A percentile compares a stretch with the other conserved stretches of the same genome.
Evolutionary conservation across 106 monocot species (phyloP).

Genomic region (Dendrobium huoshanense): DNA sequence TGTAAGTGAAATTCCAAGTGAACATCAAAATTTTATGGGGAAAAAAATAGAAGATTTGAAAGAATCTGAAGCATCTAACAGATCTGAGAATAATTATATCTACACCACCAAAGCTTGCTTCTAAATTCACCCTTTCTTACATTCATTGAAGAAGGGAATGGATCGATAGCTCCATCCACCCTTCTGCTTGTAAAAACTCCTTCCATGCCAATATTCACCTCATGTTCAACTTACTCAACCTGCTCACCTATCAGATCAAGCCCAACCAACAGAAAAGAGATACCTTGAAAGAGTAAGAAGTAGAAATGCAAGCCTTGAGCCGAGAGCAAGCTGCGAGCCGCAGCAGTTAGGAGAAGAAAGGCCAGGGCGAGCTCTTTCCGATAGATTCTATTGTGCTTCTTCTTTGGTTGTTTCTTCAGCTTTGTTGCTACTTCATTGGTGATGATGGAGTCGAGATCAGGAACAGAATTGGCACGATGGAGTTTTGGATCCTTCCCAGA

Average conservation of each 20-base stretch:
- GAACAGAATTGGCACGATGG: conserved; percentile 28
- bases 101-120: conserved; percentile 16
- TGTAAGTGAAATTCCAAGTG: background rate
- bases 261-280: conserved; percentile 89
- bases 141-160: background rate
- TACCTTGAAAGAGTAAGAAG: conserved; percentile 88
- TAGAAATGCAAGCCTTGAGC: conserved; percentile 97
- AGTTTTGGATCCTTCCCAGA: conserved; percentile 19
- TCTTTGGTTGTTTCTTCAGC: conserved; percentile 25
- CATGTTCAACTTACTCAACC: conserved; percentile 39
- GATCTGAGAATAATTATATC: background rate
- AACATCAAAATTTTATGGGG: background rate
- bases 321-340: conserved; percentile 73
- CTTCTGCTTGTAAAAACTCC: background rate
- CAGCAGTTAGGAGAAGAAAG: conserved; percentile 72
- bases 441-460: conserved; percentile 37
- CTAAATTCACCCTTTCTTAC: background rate
- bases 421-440: conserved; percentile 29
- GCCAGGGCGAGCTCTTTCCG: conserved; percentile 78
- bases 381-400: conserved; percentile 89
- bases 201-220: background rate
- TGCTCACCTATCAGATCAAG: conserved; percentile 95
- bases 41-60: background rate
- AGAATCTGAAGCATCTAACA: conserved; percentile 5
- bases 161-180: background rate